phyloP scores from a whole-genome alignment of 768 basidiomycete genomes.

The Termitomyces sp. region DNA sequence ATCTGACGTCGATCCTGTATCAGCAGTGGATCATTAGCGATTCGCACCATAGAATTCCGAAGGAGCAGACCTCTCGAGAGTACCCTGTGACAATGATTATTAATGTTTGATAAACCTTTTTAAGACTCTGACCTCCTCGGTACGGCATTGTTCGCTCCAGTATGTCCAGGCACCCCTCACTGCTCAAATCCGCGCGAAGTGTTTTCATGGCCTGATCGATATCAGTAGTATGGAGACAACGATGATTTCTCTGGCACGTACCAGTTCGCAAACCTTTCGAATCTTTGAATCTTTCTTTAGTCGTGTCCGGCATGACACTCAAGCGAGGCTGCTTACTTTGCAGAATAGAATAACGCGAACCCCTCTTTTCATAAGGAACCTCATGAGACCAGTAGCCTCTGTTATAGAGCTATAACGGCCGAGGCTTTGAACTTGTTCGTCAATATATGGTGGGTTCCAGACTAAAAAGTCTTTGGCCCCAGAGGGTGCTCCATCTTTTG shows the following conservation, averaged over 20 bases:
- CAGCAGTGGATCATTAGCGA: neutral
- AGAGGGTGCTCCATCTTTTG: slow-evolving; percentile 79
- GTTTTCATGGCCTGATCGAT: slow-evolving; percentile 73
- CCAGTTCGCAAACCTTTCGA: slow-evolving; percentile 79
- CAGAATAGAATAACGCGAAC: slow-evolving; percentile 87
- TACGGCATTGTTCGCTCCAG: slow-evolving; percentile 77
- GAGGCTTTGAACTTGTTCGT: slow-evolving; percentile 49
- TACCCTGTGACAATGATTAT: slow-evolving; percentile 49
- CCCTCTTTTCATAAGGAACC: slow-evolving; percentile 79
- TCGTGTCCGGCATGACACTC: neutral
- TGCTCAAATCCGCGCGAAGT: slow-evolving; percentile 65
- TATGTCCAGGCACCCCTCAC: slow-evolving; percentile 75
- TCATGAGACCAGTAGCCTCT: slow-evolving; percentile 73
- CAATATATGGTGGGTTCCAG: slow-evolving; percentile 69
- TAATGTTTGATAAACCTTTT: neutral
- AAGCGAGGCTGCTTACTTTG: slow-evolving; percentile 48
- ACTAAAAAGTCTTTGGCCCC: slow-evolving; percentile 78
- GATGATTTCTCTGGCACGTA: slow-evolving; percentile 28
- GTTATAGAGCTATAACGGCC: slow-evolving; percentile 58
- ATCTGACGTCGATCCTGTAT: slow-evolving; percentile 76
- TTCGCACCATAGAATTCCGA: neutral
- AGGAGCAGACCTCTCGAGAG: slow-evolving; percentile 54
- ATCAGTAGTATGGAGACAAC: neutral
- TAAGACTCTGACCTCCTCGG: slow-evolving; percentile 58
- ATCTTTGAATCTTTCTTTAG: slow-evolving; percentile 43